Conservation (phyloP, 805 yeast species). For the Limtongia smithiae region DNA sequence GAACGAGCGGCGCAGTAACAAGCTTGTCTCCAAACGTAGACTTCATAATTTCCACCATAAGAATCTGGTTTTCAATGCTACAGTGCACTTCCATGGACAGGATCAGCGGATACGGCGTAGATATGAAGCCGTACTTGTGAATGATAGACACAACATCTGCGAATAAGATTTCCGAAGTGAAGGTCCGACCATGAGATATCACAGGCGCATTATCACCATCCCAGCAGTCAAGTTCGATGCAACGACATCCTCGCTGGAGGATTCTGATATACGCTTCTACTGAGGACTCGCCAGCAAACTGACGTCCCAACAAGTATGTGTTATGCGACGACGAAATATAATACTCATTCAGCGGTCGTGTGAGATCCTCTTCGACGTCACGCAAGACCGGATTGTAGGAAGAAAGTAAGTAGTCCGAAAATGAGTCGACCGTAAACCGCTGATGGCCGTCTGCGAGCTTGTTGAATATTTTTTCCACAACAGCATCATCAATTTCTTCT, state of each 20-base stretch:
- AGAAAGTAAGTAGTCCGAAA: conserved; percentile 43
- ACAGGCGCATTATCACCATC: conserved; percentile 68
- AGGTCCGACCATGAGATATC: conserved; percentile 84
- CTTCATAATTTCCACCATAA: conserved; percentile 51
- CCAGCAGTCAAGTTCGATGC: conserved; percentile 96
- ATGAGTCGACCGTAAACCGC: conserved; percentile 33
- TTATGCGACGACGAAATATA: conserved; percentile 92
- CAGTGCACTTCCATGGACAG: conserved; percentile 85
- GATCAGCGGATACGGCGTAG: conserved; percentile 80
- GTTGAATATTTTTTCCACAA: conserved; percentile 39
- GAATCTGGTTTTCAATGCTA: conserved; percentile 59
- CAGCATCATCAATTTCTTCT: conserved; percentile 40
- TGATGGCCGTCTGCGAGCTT: conserved; percentile 38
- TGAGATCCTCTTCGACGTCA: conserved; percentile 41
- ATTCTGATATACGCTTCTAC: conserved; percentile 85
- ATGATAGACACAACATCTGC: conserved; percentile 67
- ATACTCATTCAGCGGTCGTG: conserved; percentile 76
- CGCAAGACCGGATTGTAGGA: conserved; percentile 30
- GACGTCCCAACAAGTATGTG: conserved; percentile 85
- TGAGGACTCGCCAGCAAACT: conserved; percentile 80
- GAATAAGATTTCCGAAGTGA: conserved; percentile 71
- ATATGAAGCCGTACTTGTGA: conserved; percentile 81
- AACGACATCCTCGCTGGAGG: conserved; percentile 86
- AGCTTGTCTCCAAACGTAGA: conserved; percentile 59
- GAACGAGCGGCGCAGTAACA: conserved; percentile 42